Evolutionary conservation across 2,329 filamentous ascomycete genomes (phyloP).

Genomic region (Sporothrix curviconia): DNA sequence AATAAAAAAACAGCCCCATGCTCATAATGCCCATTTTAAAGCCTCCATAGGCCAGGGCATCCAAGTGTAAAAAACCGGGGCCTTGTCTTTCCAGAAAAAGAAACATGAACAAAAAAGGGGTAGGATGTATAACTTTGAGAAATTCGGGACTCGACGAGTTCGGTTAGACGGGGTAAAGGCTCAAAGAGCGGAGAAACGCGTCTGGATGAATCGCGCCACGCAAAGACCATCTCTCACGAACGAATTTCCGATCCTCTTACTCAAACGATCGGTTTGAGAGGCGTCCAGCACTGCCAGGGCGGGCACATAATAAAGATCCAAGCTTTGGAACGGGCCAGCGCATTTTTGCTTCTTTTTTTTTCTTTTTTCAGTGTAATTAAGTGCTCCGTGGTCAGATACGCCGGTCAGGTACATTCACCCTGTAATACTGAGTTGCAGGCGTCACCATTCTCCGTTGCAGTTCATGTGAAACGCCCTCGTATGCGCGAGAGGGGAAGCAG

Average conservation of each 20-base stretch:
- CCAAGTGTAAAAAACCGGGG: constrained; percentile 2
- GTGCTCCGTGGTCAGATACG: too few species aligned
- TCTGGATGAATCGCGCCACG: constrained; percentile 3
- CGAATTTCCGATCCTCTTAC: too few species aligned
- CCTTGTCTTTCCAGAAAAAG: background rate
- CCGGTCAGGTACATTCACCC: too few species aligned
- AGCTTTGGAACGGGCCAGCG: background rate
- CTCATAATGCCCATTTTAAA: constrained; percentile 2
- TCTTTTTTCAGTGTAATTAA: too few species aligned
- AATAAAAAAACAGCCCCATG: constrained; percentile 8
- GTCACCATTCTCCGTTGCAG: constrained; percentile 11
- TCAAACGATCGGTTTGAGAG: background rate
- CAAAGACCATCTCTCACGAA: too few species aligned
- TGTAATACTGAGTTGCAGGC: too few species aligned
- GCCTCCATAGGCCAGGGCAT: constrained; percentile 1
- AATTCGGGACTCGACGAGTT: background rate
- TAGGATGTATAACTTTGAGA: background rate
- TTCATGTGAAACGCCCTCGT: constrained; percentile 11
- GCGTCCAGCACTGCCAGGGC: background rate
- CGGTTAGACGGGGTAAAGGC: background rate
- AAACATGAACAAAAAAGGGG: background rate
- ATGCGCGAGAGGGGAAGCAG: background rate
- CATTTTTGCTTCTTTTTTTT: too few species aligned
- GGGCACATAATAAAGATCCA: background rate
- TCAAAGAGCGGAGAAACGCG: background rate